Base-by-base conservation (phyloP, 2,329 filamentous ascomycete species). In the Graphilbum sp. region DNA sequence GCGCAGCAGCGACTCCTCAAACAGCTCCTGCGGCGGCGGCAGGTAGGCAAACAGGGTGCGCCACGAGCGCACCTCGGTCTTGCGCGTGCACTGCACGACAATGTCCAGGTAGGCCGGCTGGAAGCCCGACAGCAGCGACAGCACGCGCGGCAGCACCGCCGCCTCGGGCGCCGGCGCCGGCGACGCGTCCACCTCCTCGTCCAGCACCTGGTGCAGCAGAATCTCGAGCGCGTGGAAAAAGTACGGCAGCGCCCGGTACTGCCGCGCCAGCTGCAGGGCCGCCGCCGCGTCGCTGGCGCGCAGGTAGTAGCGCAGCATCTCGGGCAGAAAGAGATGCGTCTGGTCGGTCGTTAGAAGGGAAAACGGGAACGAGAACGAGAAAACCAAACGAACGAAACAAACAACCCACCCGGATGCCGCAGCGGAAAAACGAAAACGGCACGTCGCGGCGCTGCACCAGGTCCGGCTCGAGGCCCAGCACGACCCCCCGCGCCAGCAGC, bases 41-140 rank as follows among this genome's bases (percentile, higher is more conserved):
- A 98, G 67, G 50, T 95, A 86, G 5, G 78, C 75, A 55, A 98
- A 98, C 1, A 98, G 66, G 1, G 90, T 95, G 42, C 81, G 77
- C 90, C 90, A 98, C 40, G 85, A 93, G 30, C 88, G 76, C 8
- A 94, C 76, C 53, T 98, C 90, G 0, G 90, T 98, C 59, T 98
- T 98, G 39, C 90, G 79, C 2, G 90, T 95, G 59, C 90, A 98
- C 58, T 93, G 90, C 17, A 98, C 80, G 19, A 98, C 79, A 41
- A 96, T 90, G 50, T 96, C 88, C 15, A 96, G 75, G 52, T 95
- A 98, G 27, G 27, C 10, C 41, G 85, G 75, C 40, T 77, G 79
- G 56, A 85, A 81, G 1, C 78, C 83, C 1, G 80, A 81, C 41
- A 77, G 54, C 9, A 78, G 63, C 0, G 72, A 77, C 18, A 77